Percentiles rank a stretch among this genome's conserved stretches.
Evolutionary conservation across 176 grass and related monocot genomes (phyloP).

Genomic region (Triticum timopheevii): DNA sequence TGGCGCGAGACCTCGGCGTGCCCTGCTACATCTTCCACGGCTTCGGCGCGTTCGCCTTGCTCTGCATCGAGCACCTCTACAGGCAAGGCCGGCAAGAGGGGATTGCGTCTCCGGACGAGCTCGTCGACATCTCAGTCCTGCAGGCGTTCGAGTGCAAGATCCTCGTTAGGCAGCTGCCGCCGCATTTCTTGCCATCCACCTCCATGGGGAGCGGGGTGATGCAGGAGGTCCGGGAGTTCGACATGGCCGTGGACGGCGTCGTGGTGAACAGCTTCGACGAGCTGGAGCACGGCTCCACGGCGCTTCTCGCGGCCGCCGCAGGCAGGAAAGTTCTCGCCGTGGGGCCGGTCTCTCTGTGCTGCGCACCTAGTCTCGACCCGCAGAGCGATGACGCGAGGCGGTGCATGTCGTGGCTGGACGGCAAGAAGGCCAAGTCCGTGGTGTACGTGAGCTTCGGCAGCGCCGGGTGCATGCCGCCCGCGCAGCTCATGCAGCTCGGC

Average conservation of each 20-base stretch:
- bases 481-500: slow-evolving; percentile 66
- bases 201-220: not conserved
- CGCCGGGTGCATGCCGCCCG: slow-evolving; percentile 23
- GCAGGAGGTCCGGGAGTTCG: slow-evolving; percentile 31
- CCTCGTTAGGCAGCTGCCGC: slow-evolving; percentile 47
- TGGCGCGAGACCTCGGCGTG: slow-evolving; percentile 46
- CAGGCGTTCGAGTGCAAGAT: slow-evolving; percentile 41
- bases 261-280: slow-evolving; percentile 76
- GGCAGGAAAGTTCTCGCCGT: slow-evolving; percentile 48
- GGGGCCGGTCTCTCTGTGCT: slow-evolving; percentile 58
- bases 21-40: slow-evolving; percentile 81
- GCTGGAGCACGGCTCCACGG: slow-evolving; percentile 61
- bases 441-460: slow-evolving; percentile 85
- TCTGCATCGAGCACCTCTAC: slow-evolving; percentile 53
- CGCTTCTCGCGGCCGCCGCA: not conserved
- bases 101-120: slow-evolving; percentile 20
- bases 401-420: slow-evolving; percentile 65
- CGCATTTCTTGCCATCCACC: slow-evolving; percentile 6
- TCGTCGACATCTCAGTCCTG: slow-evolving; percentile 41
- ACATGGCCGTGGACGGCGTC: slow-evolving; percentile 49
- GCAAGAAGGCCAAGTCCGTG: slow-evolving; percentile 46
- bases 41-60: slow-evolving; percentile 46
- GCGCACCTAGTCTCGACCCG: not conserved
- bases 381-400: slow-evolving; percentile 11
- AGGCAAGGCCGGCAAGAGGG: slow-evolving; percentile 36